A percentile compares a stretch with the other conserved stretches of the same genome.
These are phyloP conservation scores for Lepidium didymum DNA, from an alignment of 345 rosid species.

Conservation along the genomic window DNA sequence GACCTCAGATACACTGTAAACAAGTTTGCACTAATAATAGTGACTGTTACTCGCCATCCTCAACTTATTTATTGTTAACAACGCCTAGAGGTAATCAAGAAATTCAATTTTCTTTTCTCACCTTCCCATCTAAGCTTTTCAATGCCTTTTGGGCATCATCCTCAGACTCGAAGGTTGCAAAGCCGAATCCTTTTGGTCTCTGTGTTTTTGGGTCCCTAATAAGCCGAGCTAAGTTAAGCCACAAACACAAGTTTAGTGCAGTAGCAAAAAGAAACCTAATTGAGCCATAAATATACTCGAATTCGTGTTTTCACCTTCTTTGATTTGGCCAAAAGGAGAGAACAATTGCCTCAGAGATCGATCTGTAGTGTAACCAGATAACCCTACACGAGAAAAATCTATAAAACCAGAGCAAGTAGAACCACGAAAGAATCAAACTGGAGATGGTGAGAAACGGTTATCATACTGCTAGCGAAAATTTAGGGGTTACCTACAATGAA, in stretches of 20 bases:
- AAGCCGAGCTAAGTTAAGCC: constrained; percentile 37
- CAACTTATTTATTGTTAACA: background rate
- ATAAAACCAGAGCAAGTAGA: constrained; percentile 26
- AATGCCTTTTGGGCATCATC: constrained; percentile 52
- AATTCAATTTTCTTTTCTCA: constrained; percentile 14
- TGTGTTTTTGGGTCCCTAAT: constrained; percentile 41
- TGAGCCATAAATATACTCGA: constrained; percentile 15
- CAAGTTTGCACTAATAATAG: background rate
- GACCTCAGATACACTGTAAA: background rate
- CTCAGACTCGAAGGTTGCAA: constrained; percentile 49
- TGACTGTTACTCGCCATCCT: background rate
- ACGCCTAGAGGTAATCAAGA: background rate
- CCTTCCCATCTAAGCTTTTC: constrained; percentile 58
- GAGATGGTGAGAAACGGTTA: constrained; percentile 31
- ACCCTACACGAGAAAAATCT: constrained; percentile 30
- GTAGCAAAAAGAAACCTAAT: constrained; percentile 25
- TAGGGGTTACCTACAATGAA: background rate
- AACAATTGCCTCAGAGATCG: constrained; percentile 40
- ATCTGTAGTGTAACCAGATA: constrained; percentile 50
- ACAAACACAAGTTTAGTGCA: background rate
- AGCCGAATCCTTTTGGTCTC: constrained; percentile 74
- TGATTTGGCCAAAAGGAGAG: constrained; percentile 50
- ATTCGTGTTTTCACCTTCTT: constrained; percentile 30
- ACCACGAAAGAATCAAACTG: background rate
- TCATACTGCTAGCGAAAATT: constrained; percentile 39